Evolutionary conservation across 1,284 basidiomycete species (phyloP), one percentile per base, ranked within the genome.

Genomic region (Phaffia rhodozyma): DNA sequence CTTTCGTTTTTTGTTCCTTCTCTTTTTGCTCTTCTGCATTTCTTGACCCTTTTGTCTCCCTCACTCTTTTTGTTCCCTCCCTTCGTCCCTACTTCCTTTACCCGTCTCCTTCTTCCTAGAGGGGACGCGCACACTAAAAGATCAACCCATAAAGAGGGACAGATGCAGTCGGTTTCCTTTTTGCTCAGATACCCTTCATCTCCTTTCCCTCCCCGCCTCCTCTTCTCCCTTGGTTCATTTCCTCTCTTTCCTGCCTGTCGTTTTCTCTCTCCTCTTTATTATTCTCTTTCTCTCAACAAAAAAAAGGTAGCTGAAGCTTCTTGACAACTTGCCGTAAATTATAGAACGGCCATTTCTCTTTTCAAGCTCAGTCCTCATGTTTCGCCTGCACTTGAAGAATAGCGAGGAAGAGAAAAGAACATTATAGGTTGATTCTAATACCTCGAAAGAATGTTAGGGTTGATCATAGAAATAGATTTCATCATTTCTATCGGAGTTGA

Each of bases 31-130:
- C 29, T 60, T 43, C 56, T 57, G 27, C 27, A 30, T 61, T 29
- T 43, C 58, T 58, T 54, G 25, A 55, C 61, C 58, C 62, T 58
- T 64, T 62, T 61, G 56, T 50, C 56, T 57, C 38, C 51, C 59
- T 47, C 34, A 49, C 49, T 47, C 30, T 53, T 38, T 54, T 25
- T 30, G 34, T 21, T 52, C 38, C 11, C n/a, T 21, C 38, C 27
- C 29, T n/a, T 62, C 4, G 25, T 25, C 5, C 13, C 38, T 34
- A 49, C 49, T 27, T 23, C 30, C 34, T 27, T 20, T 30, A 34
- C 23, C 16, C 25, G 43, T 32, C 18, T 20, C 53, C 23, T 23
- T 29, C 20, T 3, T 34, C 25, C 20, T 61, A 60, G 20, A 34
- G 27, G 43, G 49, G 25, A 38, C 27, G 21, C 38, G 13, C 2